Evolutionary conservation across 495 filamentous ascomycete species (phyloP).

Genomic region (Trichoderma gamsii): DNA sequence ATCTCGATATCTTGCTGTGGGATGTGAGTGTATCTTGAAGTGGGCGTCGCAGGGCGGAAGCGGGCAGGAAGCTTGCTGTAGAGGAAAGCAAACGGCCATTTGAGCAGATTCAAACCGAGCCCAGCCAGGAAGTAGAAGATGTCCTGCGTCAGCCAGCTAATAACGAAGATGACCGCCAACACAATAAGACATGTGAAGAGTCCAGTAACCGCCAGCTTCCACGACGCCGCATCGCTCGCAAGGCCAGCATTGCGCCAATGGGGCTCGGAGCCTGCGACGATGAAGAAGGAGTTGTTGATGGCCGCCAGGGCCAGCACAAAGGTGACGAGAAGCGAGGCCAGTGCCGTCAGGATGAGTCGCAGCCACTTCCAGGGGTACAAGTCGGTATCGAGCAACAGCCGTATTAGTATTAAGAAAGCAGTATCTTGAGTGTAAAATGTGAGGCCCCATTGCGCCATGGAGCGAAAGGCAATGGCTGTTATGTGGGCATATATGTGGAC

Average conservation of each 20-base stretch:
- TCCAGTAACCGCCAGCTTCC: conserved; percentile 1
- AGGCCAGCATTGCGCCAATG: conserved; percentile 15
- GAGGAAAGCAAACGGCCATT: conserved; percentile 6
- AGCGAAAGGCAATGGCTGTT: background rate
- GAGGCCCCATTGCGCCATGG: background rate
- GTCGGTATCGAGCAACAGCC: conserved; percentile 3
- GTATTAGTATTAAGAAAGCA: conserved; percentile 8
- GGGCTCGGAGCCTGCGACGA: conserved; percentile 9
- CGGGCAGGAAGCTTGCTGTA: background rate
- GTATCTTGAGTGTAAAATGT: conserved; percentile 14
- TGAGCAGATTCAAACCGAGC: background rate
- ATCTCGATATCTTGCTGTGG: conserved; percentile 11
- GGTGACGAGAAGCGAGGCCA: background rate
- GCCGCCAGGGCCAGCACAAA: conserved; percentile 12
- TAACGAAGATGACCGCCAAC: background rate
- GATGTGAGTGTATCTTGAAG: background rate
- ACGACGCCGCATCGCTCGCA: conserved; percentile 1
- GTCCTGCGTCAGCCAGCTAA: conserved; percentile 1
- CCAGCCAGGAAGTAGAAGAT: conserved; percentile 8
- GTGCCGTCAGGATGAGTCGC: background rate
- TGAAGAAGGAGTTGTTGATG: conserved; percentile 7
- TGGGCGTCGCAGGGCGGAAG: background rate
- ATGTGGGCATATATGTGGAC: conserved; percentile 14
- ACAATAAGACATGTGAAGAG: conserved; percentile 4
- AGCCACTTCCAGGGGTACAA: conserved; percentile 1